Evolutionary conservation across 805 yeast species (phyloP).

Genomic region (Metschnikowia aberdeeniae): DNA sequence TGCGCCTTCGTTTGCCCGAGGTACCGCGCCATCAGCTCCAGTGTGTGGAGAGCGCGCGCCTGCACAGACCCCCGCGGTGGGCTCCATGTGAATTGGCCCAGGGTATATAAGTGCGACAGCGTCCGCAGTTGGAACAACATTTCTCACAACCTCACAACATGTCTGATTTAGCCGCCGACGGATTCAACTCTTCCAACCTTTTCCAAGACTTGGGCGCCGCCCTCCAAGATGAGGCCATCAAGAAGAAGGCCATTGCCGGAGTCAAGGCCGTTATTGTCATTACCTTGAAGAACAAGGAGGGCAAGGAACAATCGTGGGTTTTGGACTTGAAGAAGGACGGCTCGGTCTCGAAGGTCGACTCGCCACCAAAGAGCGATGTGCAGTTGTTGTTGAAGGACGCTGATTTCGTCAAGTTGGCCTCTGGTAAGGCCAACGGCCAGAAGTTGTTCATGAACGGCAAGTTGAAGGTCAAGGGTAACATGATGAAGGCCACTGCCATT

Average conservation of each 20-base stretch:
- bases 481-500: constrained; percentile 81
- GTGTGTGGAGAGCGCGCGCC: constrained; percentile 2
- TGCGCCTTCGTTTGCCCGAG: neutral
- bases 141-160: constrained; percentile 13
- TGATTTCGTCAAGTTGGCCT: constrained; percentile 65
- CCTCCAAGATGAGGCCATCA: constrained; percentile 32
- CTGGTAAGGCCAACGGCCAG: constrained; percentile 81
- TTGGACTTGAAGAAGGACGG: constrained; percentile 22
- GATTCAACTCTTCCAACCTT: constrained; percentile 42
- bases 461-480: constrained; percentile 83
- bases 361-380: constrained; percentile 50
- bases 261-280: constrained; percentile 64
- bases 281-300: constrained; percentile 32
- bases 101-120: neutral
- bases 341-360: constrained; percentile 11
- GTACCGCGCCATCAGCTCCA: neutral
- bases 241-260: constrained; percentile 38
- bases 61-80: constrained; percentile 2
- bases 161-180: constrained; percentile 30
- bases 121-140: neutral
- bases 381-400: constrained; percentile 61
- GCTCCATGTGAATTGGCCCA: constrained; percentile 5
- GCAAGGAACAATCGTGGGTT: constrained; percentile 20
- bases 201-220: constrained; percentile 38
- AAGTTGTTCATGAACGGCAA: constrained; percentile 80